Conservation (phyloP, 2,329 filamentous ascomycete genomes). For the Podosphaera xanthii region DNA sequence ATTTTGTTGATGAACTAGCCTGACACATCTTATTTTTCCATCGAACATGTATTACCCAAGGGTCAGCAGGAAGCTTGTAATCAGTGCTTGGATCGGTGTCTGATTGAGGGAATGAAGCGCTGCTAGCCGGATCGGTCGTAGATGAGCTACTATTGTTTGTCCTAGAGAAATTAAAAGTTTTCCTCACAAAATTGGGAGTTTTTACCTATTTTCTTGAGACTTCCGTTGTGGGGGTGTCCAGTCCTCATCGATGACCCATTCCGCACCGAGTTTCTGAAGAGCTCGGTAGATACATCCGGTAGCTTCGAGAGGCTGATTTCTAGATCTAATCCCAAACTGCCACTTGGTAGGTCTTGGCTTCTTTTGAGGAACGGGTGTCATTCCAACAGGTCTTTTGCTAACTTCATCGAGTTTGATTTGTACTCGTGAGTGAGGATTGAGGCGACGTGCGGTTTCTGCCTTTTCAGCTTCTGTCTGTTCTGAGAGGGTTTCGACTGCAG, state of each 20-base stretch:
- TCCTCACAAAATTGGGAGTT: slow-evolving; percentile 6
- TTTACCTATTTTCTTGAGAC: slow-evolving; percentile 18
- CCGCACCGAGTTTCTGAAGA: slow-evolving; percentile 63
- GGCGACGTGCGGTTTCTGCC: slow-evolving; percentile 53
- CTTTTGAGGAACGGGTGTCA: slow-evolving; percentile 43
- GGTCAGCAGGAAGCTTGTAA: slow-evolving; percentile 76
- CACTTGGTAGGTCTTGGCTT: slow-evolving; percentile 68
- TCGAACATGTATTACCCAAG: slow-evolving; percentile 82
- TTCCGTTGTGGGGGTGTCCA: slow-evolving; percentile 14
- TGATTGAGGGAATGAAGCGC: slow-evolving; percentile 18
- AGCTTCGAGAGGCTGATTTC: slow-evolving; percentile 84
- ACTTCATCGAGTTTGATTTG: slow-evolving; percentile 44
- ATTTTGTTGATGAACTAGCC: slow-evolving; percentile 26
- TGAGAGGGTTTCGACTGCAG: slow-evolving; percentile 17
- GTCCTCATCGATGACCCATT: slow-evolving; percentile 56
- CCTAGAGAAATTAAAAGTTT: slow-evolving; percentile 6
- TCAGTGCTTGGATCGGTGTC: slow-evolving; percentile 29
- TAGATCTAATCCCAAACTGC: slow-evolving; percentile 92
- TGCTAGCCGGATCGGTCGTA: slow-evolving; percentile 15
- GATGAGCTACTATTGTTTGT: slow-evolving; percentile 21
- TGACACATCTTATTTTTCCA: slow-evolving; percentile 60
- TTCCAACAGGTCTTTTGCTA: slow-evolving; percentile 33
- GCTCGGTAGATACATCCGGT: slow-evolving; percentile 91
- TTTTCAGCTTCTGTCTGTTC: slow-evolving; percentile 47
- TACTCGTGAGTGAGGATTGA: slow-evolving; percentile 67